phyloP scores from a whole-genome alignment of 164 flowering plant species.

The Aristolochia fimbriata region DNA sequence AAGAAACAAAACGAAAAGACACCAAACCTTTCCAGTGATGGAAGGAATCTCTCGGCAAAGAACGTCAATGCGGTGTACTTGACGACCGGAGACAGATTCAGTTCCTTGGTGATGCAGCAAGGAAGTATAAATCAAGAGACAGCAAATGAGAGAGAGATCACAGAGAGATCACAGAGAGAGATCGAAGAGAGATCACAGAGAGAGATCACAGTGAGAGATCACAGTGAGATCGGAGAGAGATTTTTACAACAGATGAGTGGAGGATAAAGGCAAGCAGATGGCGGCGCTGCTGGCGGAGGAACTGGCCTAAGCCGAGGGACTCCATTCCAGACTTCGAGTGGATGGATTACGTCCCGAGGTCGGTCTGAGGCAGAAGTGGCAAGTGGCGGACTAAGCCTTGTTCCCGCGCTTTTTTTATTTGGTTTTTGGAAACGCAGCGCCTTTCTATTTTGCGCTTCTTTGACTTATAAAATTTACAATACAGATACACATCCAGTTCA shows the following conservation, averaged over 20 bases:
- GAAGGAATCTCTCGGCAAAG: constrained; percentile 56
- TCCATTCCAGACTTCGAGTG: too few species aligned
- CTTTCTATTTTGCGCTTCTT: too few species aligned
- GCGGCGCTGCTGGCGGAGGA: not conserved
- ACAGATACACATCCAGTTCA: too few species aligned
- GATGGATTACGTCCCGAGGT: too few species aligned
- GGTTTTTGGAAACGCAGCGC: not conserved
- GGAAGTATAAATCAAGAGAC: not conserved
- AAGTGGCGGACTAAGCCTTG: too few species aligned
- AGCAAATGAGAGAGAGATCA: not conserved
- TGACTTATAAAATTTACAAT: too few species aligned
- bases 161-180: not conserved
- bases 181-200: not conserved
- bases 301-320: too few species aligned
- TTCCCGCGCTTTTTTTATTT: not conserved
- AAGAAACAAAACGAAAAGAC: not conserved
- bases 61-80: constrained; percentile 66
- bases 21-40: constrained; percentile 15
- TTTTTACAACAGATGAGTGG: not conserved
- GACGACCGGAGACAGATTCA: constrained; percentile 46
- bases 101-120: constrained; percentile 22
- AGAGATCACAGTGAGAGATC: constrained; percentile 1
- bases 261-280: not conserved
- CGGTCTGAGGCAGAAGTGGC: too few species aligned
- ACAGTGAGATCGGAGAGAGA: too few species aligned